Evolutionary conservation across 2,329 filamentous ascomycete species (phyloP).

Genomic region (Beauveria asiatica): DNA sequence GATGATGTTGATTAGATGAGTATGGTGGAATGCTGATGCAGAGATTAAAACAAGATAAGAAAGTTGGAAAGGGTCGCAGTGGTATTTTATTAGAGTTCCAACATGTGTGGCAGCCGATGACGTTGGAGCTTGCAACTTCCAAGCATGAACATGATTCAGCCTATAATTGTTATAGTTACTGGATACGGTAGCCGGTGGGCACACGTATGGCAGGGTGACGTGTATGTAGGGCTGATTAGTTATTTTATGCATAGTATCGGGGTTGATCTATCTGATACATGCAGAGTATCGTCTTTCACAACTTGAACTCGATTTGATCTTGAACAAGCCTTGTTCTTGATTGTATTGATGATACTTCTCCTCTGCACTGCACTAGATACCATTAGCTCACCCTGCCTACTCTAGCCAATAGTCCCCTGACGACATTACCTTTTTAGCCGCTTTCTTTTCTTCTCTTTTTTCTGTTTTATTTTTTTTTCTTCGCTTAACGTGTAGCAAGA

Average conservation of each 20-base stretch:
- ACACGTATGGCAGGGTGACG: neutral
- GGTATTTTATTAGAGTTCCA: too few relatives aligned
- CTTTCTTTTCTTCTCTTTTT: neutral
- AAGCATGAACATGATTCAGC: neutral
- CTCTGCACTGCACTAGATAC: too few relatives aligned
- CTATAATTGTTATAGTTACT: neutral
- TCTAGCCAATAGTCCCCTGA: neutral
- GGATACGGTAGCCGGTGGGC: conserved; percentile 7
- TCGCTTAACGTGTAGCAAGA: neutral
- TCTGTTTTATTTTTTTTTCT: neutral
- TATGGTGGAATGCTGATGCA: neutral
- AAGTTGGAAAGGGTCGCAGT: neutral
- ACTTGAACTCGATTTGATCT: too few relatives aligned
- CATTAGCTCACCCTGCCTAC: too few relatives aligned
- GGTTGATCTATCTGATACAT: neutral
- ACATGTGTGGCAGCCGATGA: neutral
- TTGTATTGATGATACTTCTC: neutral
- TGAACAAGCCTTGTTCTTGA: neutral
- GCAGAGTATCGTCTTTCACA: neutral
- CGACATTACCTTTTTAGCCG: neutral
- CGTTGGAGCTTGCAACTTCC: neutral
- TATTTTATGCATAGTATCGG: neutral
- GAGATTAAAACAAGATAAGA: neutral
- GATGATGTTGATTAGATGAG: neutral
- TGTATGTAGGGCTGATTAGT: neutral